Conservation (phyloP, 768 basidiomycete species). For the Amanita molliuscula region DNA sequence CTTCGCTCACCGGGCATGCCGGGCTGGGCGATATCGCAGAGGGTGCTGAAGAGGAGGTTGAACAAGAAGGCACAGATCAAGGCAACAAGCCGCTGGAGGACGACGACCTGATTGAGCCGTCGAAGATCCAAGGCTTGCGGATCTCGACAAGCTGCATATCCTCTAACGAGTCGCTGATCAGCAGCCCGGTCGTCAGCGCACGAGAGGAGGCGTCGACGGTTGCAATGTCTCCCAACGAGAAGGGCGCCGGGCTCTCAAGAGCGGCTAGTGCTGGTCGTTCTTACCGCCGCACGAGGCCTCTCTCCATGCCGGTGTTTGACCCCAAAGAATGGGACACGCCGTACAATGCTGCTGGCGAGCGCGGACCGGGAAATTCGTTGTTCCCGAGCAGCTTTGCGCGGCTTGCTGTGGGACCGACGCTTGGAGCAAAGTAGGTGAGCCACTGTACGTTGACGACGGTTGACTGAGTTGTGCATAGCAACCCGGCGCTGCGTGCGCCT, state of each 20-base stretch:
- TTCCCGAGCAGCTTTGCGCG: constrained; percentile 78
- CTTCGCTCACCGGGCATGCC: constrained; percentile 17
- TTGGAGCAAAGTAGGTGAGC: constrained; percentile 33
- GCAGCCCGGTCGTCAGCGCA: constrained; percentile 14
- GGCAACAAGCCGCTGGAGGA: constrained; percentile 12
- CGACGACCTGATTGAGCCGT: constrained; percentile 19
- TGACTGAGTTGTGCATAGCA: not conserved
- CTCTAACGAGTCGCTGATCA: constrained; percentile 12
- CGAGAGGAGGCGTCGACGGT: not conserved
- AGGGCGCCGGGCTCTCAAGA: not conserved
- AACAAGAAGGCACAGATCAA: constrained; percentile 14
- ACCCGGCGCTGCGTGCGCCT: not conserved
- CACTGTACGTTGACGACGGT: not conserved
- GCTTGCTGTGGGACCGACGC: constrained; percentile 54
- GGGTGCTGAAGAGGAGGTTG: constrained; percentile 52
- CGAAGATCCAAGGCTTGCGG: constrained; percentile 47
- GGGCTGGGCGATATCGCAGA: constrained; percentile 52
- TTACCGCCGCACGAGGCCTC: not conserved
- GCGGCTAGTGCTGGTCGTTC: not conserved
- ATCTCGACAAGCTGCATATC: constrained; percentile 36
- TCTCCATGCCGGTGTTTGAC: constrained; percentile 3
- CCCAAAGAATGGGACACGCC: constrained; percentile 13
- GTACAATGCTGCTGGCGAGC: constrained; percentile 49
- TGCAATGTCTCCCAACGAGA: not conserved
- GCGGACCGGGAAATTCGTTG: constrained; percentile 63